Evolutionary conservation across 306 rosid genomes (phyloP).

Genomic region (Trifolium dubium): DNA sequence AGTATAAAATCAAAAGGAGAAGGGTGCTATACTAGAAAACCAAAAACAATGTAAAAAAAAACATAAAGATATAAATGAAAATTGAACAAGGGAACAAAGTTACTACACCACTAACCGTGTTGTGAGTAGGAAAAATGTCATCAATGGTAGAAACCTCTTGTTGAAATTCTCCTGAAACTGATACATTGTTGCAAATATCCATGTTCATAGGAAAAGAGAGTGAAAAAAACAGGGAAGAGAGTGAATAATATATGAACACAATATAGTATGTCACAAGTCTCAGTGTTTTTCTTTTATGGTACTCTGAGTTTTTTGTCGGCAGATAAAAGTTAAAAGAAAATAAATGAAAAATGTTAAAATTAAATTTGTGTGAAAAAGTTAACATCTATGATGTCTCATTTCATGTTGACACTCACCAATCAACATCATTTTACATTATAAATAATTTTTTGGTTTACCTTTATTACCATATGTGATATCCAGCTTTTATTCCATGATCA

Average conservation of each 20-base stretch:
- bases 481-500: too few species aligned
- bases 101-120: conserved; percentile 38
- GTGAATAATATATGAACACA: neutral
- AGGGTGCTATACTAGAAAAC: neutral
- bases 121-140: conserved; percentile 48
- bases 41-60: neutral
- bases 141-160: conserved; percentile 43
- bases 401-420: conserved; percentile 37
- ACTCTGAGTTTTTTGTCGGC: conserved; percentile 64
- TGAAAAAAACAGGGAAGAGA: neutral
- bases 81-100: neutral
- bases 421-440: neutral
- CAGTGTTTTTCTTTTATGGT: conserved; percentile 45
- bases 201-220: conserved; percentile 27
- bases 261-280: conserved; percentile 27
- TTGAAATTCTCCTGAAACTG: conserved; percentile 44
- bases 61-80: neutral
- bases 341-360: conserved; percentile 26
- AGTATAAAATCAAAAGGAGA: neutral
- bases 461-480: too few species aligned
- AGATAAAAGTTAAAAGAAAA: conserved; percentile 50
- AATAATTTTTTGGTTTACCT: too few species aligned
- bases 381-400: conserved; percentile 40
- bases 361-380: conserved; percentile 44
- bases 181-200: conserved; percentile 47